phyloP scores from a whole-genome alignment of 176 grass and related monocot species.

The Oryza glaberrima region DNA sequence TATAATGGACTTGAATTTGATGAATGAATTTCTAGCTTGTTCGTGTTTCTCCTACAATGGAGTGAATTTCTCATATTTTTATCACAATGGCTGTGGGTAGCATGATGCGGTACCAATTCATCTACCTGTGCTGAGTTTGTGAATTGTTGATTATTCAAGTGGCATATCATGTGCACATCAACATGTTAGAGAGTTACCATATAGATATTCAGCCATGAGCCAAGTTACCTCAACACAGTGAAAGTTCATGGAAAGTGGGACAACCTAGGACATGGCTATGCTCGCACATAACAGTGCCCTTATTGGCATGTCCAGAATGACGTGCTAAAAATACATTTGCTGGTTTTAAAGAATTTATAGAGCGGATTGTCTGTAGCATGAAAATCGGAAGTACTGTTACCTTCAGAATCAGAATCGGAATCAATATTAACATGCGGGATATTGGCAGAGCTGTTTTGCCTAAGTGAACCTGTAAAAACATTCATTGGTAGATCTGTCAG shows the following conservation, averaged over 20 bases:
- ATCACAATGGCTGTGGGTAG: background rate
- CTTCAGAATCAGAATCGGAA: constrained; percentile 75
- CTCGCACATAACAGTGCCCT: background rate
- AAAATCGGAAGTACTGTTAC: constrained; percentile 41
- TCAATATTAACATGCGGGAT: constrained; percentile 42
- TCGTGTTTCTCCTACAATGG: background rate
- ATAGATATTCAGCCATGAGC: background rate
- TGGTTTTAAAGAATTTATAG: background rate
- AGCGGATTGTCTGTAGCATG: constrained; percentile 8
- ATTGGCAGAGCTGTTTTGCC: background rate
- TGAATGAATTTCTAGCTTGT: background rate
- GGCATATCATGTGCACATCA: background rate
- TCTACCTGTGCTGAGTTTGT: background rate
- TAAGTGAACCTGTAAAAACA: constrained; percentile 23
- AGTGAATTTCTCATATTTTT: background rate
- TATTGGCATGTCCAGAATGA: background rate
- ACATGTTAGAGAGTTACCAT: background rate
- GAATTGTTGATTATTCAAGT: background rate
- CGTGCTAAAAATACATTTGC: background rate
- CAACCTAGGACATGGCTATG: background rate
- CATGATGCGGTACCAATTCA: background rate
- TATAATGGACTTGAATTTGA: background rate
- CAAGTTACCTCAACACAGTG: background rate
- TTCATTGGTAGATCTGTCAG: constrained; percentile 20
- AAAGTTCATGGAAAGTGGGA: background rate